phyloP scores from a whole-genome alignment of 352 stramenopile genomes.

The Pythium aphanidermatum region DNA sequence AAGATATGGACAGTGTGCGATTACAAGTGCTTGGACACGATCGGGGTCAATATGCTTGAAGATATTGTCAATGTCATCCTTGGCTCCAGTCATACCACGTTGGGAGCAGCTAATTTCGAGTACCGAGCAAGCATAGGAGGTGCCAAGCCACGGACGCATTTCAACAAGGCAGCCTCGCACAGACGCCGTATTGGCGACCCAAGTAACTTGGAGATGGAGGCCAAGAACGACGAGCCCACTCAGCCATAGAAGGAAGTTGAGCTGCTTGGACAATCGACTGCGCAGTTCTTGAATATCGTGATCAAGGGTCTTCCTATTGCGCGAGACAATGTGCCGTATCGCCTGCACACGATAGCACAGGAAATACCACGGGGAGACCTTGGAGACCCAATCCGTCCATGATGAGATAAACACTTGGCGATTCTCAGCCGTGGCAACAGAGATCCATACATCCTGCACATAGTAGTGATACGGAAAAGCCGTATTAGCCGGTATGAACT shows the following conservation, averaged over 20 bases:
- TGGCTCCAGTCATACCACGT: not conserved
- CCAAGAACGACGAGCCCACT: not conserved
- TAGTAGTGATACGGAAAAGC: conserved; percentile 1
- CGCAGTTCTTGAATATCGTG: not conserved
- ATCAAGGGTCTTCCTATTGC: no score
- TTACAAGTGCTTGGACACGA: not conserved
- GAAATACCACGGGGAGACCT: conserved; percentile 7
- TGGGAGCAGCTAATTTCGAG: conserved; percentile 12
- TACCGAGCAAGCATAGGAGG: not conserved
- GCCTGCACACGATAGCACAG: conserved; percentile 1
- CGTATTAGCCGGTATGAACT: not conserved
- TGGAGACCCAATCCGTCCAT: conserved; percentile 9
- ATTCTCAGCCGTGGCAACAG: not conserved
- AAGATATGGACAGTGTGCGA: conserved; percentile 10
- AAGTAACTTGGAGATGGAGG: not conserved
- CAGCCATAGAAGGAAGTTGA: not conserved
- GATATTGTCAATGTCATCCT: not conserved
- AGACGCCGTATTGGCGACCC: not conserved
- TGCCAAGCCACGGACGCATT: not conserved
- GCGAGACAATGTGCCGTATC: no score
- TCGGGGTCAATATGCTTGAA: not conserved
- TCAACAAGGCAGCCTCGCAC: conserved; percentile 3
- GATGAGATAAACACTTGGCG: conserved; percentile 15
- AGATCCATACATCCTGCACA: conserved; percentile 2
- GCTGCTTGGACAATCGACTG: not conserved